A percentile compares a stretch with the other conserved stretches of the same genome.
Evolutionary conservation across 768 basidiomycete species (phyloP).

Genomic region (Phaeotremella fagi): DNA sequence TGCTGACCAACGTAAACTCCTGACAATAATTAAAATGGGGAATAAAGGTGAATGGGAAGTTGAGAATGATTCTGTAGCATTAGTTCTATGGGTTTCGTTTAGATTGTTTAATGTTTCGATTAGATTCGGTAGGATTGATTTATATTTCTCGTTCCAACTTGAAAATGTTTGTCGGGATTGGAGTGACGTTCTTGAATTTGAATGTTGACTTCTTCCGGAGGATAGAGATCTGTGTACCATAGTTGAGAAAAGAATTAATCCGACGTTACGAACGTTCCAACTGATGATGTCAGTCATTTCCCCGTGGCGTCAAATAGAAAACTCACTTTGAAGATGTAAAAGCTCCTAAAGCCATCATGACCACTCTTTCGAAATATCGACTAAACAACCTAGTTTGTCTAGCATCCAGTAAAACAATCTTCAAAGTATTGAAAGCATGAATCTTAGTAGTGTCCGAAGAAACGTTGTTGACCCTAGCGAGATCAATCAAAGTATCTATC

Average conservation of each 20-base stretch:
- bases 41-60: conserved; percentile 33
- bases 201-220: conserved; percentile 29
- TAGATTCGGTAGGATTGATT: conserved; percentile 26
- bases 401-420: conserved; percentile 43
- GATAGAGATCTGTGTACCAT: conserved; percentile 36
- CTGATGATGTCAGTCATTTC: conserved; percentile 8
- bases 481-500: conserved; percentile 18
- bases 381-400: conserved; percentile 32
- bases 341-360: conserved; percentile 35
- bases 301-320: not conserved
- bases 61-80: not conserved
- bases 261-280: conserved; percentile 48
- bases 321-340: conserved; percentile 43
- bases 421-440: conserved; percentile 46
- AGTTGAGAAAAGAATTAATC: conserved; percentile 43
- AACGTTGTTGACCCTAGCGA: conserved; percentile 25
- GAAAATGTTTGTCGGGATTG: conserved; percentile 30
- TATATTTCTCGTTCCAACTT: conserved; percentile 35
- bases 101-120: conserved; percentile 8
- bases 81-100: too few relatives aligned
- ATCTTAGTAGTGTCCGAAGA: conserved; percentile 39
- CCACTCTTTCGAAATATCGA: conserved; percentile 36
- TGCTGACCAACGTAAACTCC: conserved; percentile 31
- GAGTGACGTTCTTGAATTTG: conserved; percentile 21
- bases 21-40: conserved; percentile 39